These are phyloP conservation scores for Pinus albicaulis DNA, from an alignment of 75 land plant species.

Conservation along the genomic window DNA sequence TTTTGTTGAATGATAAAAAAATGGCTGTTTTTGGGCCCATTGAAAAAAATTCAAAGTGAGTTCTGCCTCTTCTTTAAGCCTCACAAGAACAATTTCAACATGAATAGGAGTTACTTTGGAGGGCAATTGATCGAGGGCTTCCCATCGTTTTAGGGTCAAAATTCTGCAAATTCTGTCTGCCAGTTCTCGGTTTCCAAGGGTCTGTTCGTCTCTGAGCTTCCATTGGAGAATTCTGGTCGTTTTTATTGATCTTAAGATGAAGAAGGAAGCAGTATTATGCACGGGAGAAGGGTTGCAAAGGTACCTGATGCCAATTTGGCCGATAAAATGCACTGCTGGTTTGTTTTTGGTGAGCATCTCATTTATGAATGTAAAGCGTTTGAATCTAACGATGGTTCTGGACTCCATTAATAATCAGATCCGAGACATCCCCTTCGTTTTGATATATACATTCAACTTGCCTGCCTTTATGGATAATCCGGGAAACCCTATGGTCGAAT, in stretches of 20 bases:
- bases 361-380: not conserved
- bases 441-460: too few relatives aligned
- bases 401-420: too few relatives aligned
- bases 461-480: too few relatives aligned
- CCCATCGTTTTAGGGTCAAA: constrained; percentile 33
- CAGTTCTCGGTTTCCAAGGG: not conserved
- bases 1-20: constrained; percentile 25
- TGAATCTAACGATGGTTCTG: too few relatives aligned
- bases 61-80: constrained; percentile 31
- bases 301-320: not conserved
- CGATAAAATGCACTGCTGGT: not conserved
- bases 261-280: not conserved
- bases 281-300: not conserved
- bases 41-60: constrained; percentile 39
- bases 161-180: constrained; percentile 38
- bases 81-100: constrained; percentile 30
- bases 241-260: constrained; percentile 7
- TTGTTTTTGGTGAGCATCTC: not conserved
- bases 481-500: too few relatives aligned
- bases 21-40: constrained; percentile 23
- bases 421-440: too few relatives aligned
- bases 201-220: constrained; percentile 5
- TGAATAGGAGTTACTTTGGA: constrained; percentile 44
- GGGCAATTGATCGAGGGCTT: constrained; percentile 23
- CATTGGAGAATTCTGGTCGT: not conserved